Percentiles rank a stretch among this genome's conserved stretches.
Conservation (phyloP, 2,329 filamentous ascomycete genomes). For the Neopestalotiopsis clavispora region DNA sequence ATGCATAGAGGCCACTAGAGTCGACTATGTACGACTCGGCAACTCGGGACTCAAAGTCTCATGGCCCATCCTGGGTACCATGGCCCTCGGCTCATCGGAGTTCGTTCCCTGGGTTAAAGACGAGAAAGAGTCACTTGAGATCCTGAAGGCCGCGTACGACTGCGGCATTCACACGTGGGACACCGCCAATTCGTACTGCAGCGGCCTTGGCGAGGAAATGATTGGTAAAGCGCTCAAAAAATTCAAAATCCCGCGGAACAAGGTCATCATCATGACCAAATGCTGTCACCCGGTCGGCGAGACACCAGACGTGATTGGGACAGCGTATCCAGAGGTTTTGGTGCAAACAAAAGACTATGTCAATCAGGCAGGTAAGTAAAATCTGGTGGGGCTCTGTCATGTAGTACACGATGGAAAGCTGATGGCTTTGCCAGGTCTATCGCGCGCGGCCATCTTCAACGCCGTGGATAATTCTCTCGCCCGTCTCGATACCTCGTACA, state of each 20-base stretch:
- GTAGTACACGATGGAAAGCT: too few relatives aligned
- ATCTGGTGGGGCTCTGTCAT: too few relatives aligned
- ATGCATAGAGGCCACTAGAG: slow-evolving; percentile 2
- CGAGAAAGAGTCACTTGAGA: not conserved
- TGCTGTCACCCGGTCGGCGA: slow-evolving; percentile 39
- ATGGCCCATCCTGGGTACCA: slow-evolving; percentile 18
- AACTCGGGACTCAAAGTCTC: slow-evolving; percentile 19
- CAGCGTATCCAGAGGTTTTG: too few relatives aligned
- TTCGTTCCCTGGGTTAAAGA: slow-evolving; percentile 19
- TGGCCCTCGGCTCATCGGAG: slow-evolving; percentile 15
- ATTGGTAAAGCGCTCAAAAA: slow-evolving; percentile 68
- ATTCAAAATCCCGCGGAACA: slow-evolving; percentile 66
- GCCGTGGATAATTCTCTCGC: slow-evolving; percentile 40
- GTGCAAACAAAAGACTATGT: too few relatives aligned
- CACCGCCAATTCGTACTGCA: slow-evolving; percentile 62
- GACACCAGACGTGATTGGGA: slow-evolving; percentile 23
- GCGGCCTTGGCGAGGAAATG: slow-evolving; percentile 67
- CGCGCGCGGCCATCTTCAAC: slow-evolving; percentile 44
- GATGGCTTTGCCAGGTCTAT: slow-evolving; percentile 32
- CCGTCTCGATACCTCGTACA: slow-evolving; percentile 36
- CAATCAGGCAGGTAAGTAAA: slow-evolving; percentile 20
- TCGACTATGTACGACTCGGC: slow-evolving; percentile 18
- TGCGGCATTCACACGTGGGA: slow-evolving; percentile 34
- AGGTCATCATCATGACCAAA: slow-evolving; percentile 69
- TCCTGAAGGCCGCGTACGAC: slow-evolving; percentile 24